These are phyloP conservation scores for Rhizopus delemar DNA, from an alignment of 371 early-diverging fungal species.

Conservation along the genomic window DNA sequence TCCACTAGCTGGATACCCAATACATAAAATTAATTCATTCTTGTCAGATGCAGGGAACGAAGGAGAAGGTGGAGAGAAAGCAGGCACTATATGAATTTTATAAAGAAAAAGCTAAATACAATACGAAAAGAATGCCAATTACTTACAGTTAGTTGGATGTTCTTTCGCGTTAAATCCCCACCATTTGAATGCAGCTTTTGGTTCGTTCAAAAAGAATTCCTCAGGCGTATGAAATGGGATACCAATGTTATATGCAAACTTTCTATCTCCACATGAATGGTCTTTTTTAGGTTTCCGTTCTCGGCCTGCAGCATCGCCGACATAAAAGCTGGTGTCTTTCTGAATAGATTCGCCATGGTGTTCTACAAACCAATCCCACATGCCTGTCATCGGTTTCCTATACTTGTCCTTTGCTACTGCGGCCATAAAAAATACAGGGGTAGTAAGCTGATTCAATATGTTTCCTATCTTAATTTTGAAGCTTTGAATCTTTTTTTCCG, in stretches of 20 bases:
- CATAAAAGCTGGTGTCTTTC: constrained; percentile 66
- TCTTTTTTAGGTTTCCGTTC: constrained; percentile 62
- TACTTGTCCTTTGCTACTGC: constrained; percentile 68
- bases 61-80: neutral
- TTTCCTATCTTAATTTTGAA: constrained; percentile 57
- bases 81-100: constrained; percentile 6
- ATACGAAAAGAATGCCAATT: neutral
- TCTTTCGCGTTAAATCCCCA: constrained; percentile 61
- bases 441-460: constrained; percentile 41
- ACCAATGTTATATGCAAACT: constrained; percentile 78
- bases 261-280: constrained; percentile 80
- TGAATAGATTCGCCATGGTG: constrained; percentile 43
- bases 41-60: constrained; percentile 3
- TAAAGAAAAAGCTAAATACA: neutral
- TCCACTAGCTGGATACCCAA: constrained; percentile 88
- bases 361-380: constrained; percentile 72
- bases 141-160: constrained; percentile 24
- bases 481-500: constrained; percentile 36
- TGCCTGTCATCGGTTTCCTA: constrained; percentile 85
- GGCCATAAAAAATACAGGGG: constrained; percentile 64
- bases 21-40: constrained; percentile 68
- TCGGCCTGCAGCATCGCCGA: constrained; percentile 93
- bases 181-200: constrained; percentile 48
- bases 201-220: constrained; percentile 66
- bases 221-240: constrained; percentile 87